Conservation (phyloP, 352 stramenopile genomes). For the Phytopythium oedochilum region DNA sequence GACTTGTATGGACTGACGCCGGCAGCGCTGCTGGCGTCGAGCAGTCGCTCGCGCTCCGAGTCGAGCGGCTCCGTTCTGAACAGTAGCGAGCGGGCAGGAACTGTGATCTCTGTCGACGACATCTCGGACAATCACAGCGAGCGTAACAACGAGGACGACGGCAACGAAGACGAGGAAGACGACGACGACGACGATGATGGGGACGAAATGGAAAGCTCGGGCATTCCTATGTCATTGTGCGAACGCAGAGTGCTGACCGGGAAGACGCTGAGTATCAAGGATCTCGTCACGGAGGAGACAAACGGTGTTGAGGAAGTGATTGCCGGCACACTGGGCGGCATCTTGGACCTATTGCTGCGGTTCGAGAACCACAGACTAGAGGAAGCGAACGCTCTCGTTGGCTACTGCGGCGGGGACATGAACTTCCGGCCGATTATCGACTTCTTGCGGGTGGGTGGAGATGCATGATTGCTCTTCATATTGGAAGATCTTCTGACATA, state of each 20-base stretch:
- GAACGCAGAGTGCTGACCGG: constrained; percentile 22
- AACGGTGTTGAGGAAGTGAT: constrained; percentile 53
- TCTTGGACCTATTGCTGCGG: constrained; percentile 48
- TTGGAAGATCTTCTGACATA: not conserved
- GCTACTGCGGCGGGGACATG: constrained; percentile 30
- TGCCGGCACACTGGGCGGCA: constrained; percentile 58
- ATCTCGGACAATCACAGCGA: constrained; percentile 8
- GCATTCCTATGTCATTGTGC: constrained; percentile 49
- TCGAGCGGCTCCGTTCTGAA: constrained; percentile 1
- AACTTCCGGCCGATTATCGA: constrained; percentile 39
- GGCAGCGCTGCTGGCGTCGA: constrained; percentile 30
- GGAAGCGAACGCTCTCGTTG: constrained; percentile 60
- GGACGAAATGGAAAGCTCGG: constrained; percentile 32
- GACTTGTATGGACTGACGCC: constrained; percentile 73
- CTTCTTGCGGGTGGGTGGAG: constrained; percentile 34
- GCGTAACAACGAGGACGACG: constrained; percentile 18
- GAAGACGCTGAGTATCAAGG: constrained; percentile 28
- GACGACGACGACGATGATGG: constrained; percentile 34
- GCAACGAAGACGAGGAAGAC: constrained; percentile 23
- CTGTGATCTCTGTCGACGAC: constrained; percentile 2
- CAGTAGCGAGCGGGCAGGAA: constrained; percentile 4
- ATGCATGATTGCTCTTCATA: not conserved
- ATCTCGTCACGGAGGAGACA: constrained; percentile 49
- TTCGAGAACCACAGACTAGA: constrained; percentile 54
- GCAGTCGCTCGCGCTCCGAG: constrained; percentile 17